These are phyloP conservation scores for Bauhinia variegata DNA, from an alignment of 306 rosid genomes.

Conservation along the genomic window DNA sequence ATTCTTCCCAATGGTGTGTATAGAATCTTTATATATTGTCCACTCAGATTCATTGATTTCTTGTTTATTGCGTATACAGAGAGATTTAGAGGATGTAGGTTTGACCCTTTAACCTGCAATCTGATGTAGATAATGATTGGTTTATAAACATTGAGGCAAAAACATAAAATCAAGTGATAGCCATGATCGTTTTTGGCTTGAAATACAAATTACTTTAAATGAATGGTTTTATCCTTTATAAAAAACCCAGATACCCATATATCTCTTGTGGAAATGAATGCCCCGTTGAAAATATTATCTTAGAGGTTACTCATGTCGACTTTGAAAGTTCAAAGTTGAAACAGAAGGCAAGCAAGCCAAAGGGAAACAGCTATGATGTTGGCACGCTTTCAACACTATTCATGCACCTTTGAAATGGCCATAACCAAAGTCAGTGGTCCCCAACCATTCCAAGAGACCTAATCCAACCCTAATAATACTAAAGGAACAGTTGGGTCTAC, in stretches of 20 bases:
- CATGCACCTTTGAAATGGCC: conserved; percentile 10
- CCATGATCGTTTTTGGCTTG: not conserved
- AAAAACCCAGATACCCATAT: not conserved
- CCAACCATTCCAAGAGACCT: conserved; percentile 29
- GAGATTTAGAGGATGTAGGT: too few species aligned
- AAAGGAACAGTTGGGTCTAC: too few species aligned
- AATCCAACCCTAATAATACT: conserved; percentile 31
- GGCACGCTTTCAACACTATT: conserved; percentile 3
- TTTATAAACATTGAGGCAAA: too few species aligned
- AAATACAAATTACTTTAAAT: not conserved
- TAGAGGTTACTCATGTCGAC: not conserved
- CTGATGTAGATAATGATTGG: too few species aligned
- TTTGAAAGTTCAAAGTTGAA: too few species aligned
- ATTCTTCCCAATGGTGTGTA: not conserved
- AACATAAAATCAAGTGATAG: too few species aligned
- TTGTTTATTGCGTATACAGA: not conserved
- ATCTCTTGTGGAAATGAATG: conserved; percentile 10
- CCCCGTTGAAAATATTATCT: conserved; percentile 13
- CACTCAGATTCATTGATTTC: not conserved
- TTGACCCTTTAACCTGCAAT: too few species aligned
- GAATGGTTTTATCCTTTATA: not conserved
- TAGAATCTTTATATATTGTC: too few species aligned
- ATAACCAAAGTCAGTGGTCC: conserved; percentile 31
- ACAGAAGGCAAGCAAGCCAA: conserved; percentile 15
- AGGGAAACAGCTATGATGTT: conserved; percentile 2